Base-by-base conservation (phyloP, 805 yeast species). In the Yueomyces sinensis region DNA sequence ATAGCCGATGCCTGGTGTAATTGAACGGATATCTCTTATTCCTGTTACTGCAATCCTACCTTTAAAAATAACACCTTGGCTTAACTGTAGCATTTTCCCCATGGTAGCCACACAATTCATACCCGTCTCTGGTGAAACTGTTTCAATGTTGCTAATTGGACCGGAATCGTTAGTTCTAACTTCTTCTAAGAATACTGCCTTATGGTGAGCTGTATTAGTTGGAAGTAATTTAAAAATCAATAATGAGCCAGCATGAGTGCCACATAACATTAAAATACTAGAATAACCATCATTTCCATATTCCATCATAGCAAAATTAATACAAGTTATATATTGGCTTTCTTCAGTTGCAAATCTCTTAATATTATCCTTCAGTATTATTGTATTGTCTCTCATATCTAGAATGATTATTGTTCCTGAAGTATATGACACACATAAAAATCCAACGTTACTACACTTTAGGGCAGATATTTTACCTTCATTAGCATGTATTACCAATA, bases 231-330 rank as follows among this genome's bases (percentile, higher is more conserved):
- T 74, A 56, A 69, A 82, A 0, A 74, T 65, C 18, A 77, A 41
- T 13, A 84, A 49, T 36, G 81, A 79, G n/a, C 96, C 96, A n/a
- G 61, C 59, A 37, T 73, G 70, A 0, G 95, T 80, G 17, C 97
- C 97, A 11, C 76, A 80, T 18, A 72, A 57, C 57, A 87, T 55
- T 18, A 82, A 46, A 28, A 87, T 71, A 13, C 84, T 76, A 0
- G 91, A 75, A 45, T 67, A 80, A 0, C 68, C 70, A 37, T 81
- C 91, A 19, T 70, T 73, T 1, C 76, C 81, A 35, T 69, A 62
- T 25, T 72, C 72, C 65, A 80, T 70, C 17, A 82, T 77, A 1
- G 87, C 68, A 53, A 87, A 83, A 43, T 84, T 87, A 33, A 82
- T 53, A 2, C 69, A 49, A 0, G 93, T 78, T 2, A 78, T 69